A percentile compares a stretch with the other conserved stretches of the same genome.
Evolutionary conservation across 2,329 filamentous ascomycete genomes (phyloP).

Genomic region (Thelonectria blattea): DNA sequence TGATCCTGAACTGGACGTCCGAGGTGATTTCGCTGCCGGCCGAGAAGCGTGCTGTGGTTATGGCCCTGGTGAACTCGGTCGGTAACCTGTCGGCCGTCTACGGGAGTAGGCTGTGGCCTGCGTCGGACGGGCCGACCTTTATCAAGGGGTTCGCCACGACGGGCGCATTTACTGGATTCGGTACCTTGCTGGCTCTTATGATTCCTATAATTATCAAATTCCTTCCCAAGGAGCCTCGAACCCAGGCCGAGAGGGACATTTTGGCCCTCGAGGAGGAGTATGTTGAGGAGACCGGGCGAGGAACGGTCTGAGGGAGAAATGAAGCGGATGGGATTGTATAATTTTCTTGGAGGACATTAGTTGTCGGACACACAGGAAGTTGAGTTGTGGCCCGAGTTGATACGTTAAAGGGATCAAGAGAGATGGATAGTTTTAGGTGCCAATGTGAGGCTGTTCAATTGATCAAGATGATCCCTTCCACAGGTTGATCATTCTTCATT

Average conservation of each 20-base stretch:
- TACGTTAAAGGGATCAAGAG: too few relatives aligned
- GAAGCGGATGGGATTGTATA: neutral
- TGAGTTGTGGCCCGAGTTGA: too few relatives aligned
- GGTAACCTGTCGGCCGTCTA: constrained; percentile 43
- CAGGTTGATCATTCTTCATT: too few relatives aligned
- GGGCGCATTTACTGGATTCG: constrained; percentile 36
- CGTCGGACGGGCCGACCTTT: constrained; percentile 32
- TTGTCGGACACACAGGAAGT: too few relatives aligned
- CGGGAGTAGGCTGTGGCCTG: constrained; percentile 41
- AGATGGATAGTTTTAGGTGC: too few relatives aligned
- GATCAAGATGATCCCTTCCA: too few relatives aligned
- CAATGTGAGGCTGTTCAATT: too few relatives aligned
- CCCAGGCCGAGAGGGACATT: constrained; percentile 9
- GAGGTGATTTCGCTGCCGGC: constrained; percentile 36
- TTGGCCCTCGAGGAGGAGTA: constrained; percentile 1
- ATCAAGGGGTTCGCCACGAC: constrained; percentile 40
- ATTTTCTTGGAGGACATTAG: too few relatives aligned
- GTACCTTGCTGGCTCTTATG: constrained; percentile 31
- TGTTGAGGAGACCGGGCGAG: neutral
- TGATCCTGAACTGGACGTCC: constrained; percentile 40
- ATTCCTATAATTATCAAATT: constrained; percentile 30
- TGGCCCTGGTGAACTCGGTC: constrained; percentile 41
- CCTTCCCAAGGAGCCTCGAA: constrained; percentile 6
- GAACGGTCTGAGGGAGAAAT: constrained; percentile 4
- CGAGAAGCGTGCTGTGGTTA: constrained; percentile 42